These are phyloP conservation scores for Fomitopsis pinicola DNA, from an alignment of 1,284 basidiomycete species.

Conservation along the genomic window DNA sequence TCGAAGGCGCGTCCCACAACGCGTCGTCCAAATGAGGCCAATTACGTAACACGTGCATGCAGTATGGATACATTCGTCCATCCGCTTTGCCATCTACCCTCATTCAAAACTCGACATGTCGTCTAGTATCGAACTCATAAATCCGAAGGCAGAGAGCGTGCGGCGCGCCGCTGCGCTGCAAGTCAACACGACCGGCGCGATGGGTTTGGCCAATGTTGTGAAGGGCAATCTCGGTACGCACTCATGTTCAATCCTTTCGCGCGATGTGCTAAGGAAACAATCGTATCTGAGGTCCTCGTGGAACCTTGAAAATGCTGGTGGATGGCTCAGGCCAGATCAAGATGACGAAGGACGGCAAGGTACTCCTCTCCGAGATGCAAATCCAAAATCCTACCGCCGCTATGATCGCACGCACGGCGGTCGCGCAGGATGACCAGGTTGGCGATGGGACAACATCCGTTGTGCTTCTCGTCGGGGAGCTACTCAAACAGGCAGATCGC, in stretches of 20 bases:
- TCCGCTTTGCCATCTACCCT: background rate
- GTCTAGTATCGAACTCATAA: constrained; percentile 88
- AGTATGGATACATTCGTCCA: background rate
- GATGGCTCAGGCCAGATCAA: constrained; percentile 99
- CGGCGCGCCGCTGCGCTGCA: constrained; percentile 90
- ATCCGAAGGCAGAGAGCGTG: constrained; percentile 95
- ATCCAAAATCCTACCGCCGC: constrained; percentile 99
- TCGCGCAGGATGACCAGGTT: constrained; percentile 98
- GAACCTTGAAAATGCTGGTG: constrained; percentile 99
- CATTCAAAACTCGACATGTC: constrained; percentile 41
- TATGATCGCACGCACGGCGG: constrained; percentile 98
- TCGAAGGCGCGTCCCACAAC: background rate
- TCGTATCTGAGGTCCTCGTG: constrained; percentile 71
- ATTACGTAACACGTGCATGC: constrained; percentile 1
- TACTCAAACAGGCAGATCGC: constrained; percentile 96
- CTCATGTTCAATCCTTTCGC: constrained; percentile 7
- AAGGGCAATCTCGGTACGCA: constrained; percentile 89
- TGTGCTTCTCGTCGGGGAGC: constrained; percentile 94
- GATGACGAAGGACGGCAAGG: constrained; percentile 99
- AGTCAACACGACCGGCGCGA: constrained; percentile 91
- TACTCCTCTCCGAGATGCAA: constrained; percentile 99
- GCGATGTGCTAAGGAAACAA: constrained; percentile 1
- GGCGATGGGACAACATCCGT: constrained; percentile 99
- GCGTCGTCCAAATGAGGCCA: background rate
- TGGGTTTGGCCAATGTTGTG: constrained; percentile 97